Percentiles rank a stretch among this genome's conserved stretches.
Evolutionary conservation across 768 basidiomycete species (phyloP).

Genomic region (Gautieria morchelliformis): DNA sequence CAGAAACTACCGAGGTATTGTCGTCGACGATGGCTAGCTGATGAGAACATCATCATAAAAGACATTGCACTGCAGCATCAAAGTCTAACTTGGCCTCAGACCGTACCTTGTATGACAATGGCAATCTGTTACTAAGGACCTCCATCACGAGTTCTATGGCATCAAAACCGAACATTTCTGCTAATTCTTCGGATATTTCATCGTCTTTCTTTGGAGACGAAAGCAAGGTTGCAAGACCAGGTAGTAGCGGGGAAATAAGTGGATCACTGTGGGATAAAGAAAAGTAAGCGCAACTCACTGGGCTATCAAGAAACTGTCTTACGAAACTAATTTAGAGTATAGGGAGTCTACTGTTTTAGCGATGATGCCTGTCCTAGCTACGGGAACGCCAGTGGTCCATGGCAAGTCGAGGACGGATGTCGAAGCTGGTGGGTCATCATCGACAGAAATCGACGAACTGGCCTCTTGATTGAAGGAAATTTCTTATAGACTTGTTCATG

Average conservation of each 20-base stretch:
- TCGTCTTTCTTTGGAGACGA: slow-evolving; percentile 33
- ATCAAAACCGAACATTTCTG: slow-evolving; percentile 78
- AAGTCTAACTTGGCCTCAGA: background rate
- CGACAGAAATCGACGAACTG: background rate
- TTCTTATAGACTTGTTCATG: background rate
- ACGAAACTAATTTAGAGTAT: slow-evolving; percentile 3
- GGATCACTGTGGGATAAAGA: background rate
- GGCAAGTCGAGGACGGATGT: background rate
- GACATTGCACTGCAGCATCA: background rate
- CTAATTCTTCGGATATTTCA: slow-evolving; percentile 66
- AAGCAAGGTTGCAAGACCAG: slow-evolving; percentile 4
- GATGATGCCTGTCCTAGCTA: background rate
- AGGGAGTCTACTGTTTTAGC: background rate
- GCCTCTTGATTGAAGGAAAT: background rate
- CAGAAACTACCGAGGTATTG: background rate
- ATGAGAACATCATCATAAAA: background rate
- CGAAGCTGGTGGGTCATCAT: background rate
- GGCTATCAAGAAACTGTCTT: background rate
- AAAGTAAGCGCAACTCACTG: background rate
- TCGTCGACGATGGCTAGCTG: slow-evolving; percentile 5
- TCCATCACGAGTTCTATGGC: slow-evolving; percentile 70
- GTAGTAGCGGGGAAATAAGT: background rate
- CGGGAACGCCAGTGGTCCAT: background rate
- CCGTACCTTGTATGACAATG: slow-evolving; percentile 41
- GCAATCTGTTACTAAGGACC: slow-evolving; percentile 48